Percentiles rank a stretch among this genome's conserved stretches.
These are phyloP conservation scores for Psilocybe mexicana DNA, from an alignment of 1,284 basidiomycete genomes.

Conservation along the genomic window DNA sequence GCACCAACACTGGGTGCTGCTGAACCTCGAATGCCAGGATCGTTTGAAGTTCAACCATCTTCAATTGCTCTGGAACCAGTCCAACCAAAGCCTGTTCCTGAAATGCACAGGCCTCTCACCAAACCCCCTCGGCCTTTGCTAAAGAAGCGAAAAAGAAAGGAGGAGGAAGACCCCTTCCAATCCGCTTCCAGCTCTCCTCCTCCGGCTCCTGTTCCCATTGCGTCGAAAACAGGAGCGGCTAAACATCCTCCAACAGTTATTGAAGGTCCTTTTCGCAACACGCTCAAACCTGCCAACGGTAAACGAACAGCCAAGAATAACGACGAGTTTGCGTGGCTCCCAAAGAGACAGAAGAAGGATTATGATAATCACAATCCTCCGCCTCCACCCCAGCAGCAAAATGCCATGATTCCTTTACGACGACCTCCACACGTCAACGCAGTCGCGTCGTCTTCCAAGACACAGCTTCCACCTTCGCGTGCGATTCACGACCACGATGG, in stretches of 20 bases:
- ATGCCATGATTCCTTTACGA: neutral
- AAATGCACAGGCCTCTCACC: neutral
- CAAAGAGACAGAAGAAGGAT: conserved; percentile 17
- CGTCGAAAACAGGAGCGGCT: conserved; percentile 6
- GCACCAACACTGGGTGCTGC: neutral
- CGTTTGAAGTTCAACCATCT: neutral
- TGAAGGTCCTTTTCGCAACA: conserved; percentile 26
- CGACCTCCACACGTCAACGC: conserved; percentile 19
- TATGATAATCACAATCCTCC: neutral
- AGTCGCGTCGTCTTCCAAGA: conserved; percentile 24
- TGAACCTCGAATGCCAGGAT: conserved; percentile 6
- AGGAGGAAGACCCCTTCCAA: conserved; percentile 21
- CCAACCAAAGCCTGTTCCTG: conserved; percentile 8
- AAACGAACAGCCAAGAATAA: conserved; percentile 1
- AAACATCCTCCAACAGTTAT: conserved; percentile 21
- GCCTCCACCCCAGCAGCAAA: neutral
- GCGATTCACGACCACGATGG: neutral
- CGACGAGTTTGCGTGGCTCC: conserved; percentile 16
- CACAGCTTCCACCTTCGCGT: conserved; percentile 11
- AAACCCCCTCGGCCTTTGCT: neutral
- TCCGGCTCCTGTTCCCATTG: conserved; percentile 6
- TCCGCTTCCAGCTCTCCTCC: conserved; percentile 12
- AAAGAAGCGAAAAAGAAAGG: conserved; percentile 8
- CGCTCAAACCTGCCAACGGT: conserved; percentile 14
- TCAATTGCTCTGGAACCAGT: conserved; percentile 8